Conservation (phyloP, 1,139 yeast species). For the Hanseniaspora gamundiae region DNA sequence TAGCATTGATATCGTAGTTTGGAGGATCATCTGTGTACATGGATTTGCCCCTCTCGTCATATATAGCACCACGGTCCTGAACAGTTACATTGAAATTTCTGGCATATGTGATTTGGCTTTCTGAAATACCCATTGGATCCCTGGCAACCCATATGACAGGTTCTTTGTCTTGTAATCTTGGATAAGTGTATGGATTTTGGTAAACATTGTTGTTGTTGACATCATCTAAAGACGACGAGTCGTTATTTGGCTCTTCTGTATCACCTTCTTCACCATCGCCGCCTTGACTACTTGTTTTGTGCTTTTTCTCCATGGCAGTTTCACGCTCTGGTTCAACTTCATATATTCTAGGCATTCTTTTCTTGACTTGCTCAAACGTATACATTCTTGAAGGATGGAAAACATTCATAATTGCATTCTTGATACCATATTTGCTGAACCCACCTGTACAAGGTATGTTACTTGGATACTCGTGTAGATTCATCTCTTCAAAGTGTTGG, state of each 20-base stretch:
- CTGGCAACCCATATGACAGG: constrained; percentile 61
- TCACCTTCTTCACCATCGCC: too few relatives aligned
- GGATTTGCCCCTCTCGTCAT: constrained; percentile 42
- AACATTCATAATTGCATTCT: constrained; percentile 22
- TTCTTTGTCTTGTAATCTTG: constrained; percentile 46
- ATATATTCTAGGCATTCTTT: constrained; percentile 5
- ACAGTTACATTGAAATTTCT: constrained; percentile 40
- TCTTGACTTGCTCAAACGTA: constrained; percentile 18
- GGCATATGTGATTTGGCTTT: constrained; percentile 47
- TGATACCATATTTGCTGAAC: constrained; percentile 6
- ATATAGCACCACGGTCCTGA: constrained; percentile 43
- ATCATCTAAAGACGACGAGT: neutral
- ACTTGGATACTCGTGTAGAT: constrained; percentile 4
- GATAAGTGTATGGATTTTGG: constrained; percentile 28
- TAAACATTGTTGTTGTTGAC: constrained; percentile 6
- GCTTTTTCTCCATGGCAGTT: too few relatives aligned
- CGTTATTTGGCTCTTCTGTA: constrained; percentile 8
- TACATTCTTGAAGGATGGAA: constrained; percentile 27
- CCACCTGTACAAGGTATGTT: neutral
- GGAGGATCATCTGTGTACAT: constrained; percentile 58
- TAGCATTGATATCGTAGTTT: constrained; percentile 13
- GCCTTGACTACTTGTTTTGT: too few relatives aligned
- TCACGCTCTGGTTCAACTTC: constrained; percentile 5
- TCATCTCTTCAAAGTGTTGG: constrained; percentile 2
- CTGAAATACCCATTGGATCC: constrained; percentile 60